A percentile compares a stretch with the other conserved stretches of the same genome.
phyloP scores from a whole-genome alignment of 108 stramenopile genomes.

The Nitzschia sp. region DNA sequence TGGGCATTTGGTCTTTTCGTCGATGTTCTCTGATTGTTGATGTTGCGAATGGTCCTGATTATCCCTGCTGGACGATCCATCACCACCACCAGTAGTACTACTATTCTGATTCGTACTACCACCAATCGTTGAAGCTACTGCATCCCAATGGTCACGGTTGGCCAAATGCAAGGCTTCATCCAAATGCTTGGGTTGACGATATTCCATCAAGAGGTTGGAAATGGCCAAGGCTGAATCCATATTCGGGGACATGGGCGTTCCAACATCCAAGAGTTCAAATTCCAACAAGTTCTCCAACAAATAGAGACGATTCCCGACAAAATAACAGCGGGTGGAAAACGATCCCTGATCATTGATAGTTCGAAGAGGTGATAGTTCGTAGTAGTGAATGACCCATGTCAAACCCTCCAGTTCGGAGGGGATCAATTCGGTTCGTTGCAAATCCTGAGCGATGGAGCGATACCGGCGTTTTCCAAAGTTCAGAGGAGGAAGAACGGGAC shows the following conservation, averaged over 20 bases:
- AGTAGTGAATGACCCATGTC: conserved; percentile 2
- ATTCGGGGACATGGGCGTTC: not conserved
- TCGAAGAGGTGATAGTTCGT: not conserved
- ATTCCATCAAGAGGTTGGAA: conserved; percentile 4
- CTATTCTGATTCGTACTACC: no score
- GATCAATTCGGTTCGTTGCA: conserved; percentile 4
- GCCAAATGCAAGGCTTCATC: not conserved
- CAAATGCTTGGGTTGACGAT: not conserved
- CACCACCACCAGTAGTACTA: not conserved
- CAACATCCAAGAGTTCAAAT: conserved; percentile 5
- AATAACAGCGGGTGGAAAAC: not conserved
- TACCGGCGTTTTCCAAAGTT: not conserved
- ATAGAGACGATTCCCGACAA: not conserved
- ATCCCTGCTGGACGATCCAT: not conserved
- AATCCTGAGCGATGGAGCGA: conserved; percentile 8
- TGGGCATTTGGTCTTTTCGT: no score
- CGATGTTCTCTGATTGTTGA: no score
- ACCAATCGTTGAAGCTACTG: not conserved
- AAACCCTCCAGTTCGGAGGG: conserved; percentile 9
- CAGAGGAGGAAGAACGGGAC: not conserved
- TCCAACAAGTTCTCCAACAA: not conserved
- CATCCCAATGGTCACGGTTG: not conserved
- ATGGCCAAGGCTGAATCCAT: not conserved
- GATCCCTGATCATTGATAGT: not conserved
- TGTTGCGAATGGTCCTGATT: not conserved